phyloP scores from a whole-genome alignment of 176 grass and related monocot species.

The Pontederia crassipes region DNA sequence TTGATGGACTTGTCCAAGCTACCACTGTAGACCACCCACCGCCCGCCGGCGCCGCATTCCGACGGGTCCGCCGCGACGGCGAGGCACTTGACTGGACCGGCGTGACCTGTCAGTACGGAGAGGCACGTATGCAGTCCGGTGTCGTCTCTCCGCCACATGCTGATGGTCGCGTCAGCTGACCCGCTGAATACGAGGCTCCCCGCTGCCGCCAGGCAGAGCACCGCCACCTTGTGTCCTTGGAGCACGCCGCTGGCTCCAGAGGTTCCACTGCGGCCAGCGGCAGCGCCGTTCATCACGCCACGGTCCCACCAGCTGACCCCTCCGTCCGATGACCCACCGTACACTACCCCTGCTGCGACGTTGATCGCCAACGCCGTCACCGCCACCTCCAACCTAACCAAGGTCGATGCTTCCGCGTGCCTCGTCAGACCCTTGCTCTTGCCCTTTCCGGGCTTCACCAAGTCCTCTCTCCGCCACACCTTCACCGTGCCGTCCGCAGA shows the following conservation, averaged over 20 bases:
- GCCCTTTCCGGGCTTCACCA: constrained; percentile 2
- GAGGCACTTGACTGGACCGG: constrained; percentile 10
- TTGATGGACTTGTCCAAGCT: constrained; percentile 19
- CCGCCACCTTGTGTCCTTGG: constrained; percentile 13
- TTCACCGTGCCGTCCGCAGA: constrained; percentile 20
- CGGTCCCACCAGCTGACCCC: constrained; percentile 11
- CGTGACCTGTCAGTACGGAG: constrained; percentile 10
- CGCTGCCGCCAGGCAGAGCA: constrained; percentile 14
- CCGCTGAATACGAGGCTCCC: constrained; percentile 13
- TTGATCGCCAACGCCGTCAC: constrained; percentile 8
- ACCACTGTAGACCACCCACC: constrained; percentile 15
- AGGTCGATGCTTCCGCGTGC: not conserved
- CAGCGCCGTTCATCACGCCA: not conserved
- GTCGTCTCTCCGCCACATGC: constrained; percentile 9
- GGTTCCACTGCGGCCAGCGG: not conserved
- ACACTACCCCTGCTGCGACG: not conserved
- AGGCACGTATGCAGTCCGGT: not conserved
- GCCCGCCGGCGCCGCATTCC: not conserved
- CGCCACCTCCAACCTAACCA: constrained; percentile 10
- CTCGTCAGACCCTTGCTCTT: not conserved
- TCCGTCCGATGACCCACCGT: constrained; percentile 16
- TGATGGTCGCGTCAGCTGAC: constrained; percentile 10
- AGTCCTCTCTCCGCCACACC: constrained; percentile 6
- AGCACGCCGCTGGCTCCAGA: not conserved
- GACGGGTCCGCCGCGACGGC: not conserved